Evolutionary conservation across 2,329 filamentous ascomycete species (phyloP).

Genomic region (Cercospora brassicicola): DNA sequence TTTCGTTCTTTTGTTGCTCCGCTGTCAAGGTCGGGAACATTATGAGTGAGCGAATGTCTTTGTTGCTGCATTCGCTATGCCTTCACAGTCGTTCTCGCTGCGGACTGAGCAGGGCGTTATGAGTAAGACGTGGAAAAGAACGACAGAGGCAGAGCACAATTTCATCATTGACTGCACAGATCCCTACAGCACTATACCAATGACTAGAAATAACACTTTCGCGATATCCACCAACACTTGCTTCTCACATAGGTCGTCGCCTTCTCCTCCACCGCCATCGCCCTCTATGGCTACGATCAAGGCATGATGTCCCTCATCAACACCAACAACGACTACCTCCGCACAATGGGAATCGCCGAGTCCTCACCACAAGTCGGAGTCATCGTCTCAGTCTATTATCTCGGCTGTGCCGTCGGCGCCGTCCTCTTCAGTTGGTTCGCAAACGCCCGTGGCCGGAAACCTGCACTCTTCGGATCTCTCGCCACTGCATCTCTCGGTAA

Average conservation of each 20-base stretch:
- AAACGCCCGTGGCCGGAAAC: constrained; percentile 56
- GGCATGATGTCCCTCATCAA: constrained; percentile 58
- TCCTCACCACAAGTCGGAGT: constrained; percentile 54
- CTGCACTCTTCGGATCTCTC: constrained; percentile 57
- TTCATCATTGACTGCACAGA: no score
- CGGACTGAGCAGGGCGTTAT: no score
- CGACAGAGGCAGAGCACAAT: not conserved
- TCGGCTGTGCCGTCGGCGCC: constrained; percentile 60
- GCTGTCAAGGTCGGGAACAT: no score
- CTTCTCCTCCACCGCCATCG: constrained; percentile 56
- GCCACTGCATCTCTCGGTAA: constrained; percentile 57
- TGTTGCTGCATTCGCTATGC: no score
- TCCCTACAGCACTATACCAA: not conserved
- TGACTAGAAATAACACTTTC: not conserved
- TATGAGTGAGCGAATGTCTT: no score
- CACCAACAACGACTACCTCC: constrained; percentile 56
- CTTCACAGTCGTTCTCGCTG: no score
- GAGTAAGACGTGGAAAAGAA: not conserved
- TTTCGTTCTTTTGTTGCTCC: no score
- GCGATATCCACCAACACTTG: constrained; percentile 46
- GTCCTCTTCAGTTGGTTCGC: constrained; percentile 58
- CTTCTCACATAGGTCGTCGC: constrained; percentile 51
- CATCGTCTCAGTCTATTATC: constrained; percentile 63
- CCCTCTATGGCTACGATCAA: constrained; percentile 49
- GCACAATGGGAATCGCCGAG: constrained; percentile 55